Conservation (phyloP, 305 asterid species). For the Fraxinus dipetala region DNA sequence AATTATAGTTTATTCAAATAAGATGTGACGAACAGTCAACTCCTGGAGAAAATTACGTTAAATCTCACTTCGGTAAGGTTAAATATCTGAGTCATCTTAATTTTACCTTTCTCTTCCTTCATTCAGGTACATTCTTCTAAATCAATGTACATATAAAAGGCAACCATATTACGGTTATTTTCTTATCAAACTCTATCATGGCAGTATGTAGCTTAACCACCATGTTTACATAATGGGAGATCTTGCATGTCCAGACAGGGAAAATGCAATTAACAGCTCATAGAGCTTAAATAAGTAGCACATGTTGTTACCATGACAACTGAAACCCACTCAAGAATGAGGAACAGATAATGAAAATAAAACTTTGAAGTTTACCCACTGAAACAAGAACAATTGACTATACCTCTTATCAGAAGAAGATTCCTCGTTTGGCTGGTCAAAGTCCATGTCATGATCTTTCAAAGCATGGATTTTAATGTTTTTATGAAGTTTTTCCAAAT, state of each 20-base stretch:
- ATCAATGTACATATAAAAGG: neutral
- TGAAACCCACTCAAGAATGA: neutral
- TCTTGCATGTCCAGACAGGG: neutral
- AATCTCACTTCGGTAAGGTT: neutral
- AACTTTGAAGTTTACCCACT: neutral
- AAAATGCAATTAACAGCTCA: neutral
- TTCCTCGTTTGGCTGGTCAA: neutral
- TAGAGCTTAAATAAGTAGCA: neutral
- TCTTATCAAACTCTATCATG: neutral
- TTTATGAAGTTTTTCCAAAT: neutral
- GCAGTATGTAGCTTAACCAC: neutral
- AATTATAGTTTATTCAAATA: neutral
- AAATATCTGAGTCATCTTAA: neutral
- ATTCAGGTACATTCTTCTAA: neutral
- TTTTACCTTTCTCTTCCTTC: neutral
- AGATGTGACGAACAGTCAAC: neutral
- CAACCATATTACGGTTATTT: neutral
- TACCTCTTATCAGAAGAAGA: neutral
- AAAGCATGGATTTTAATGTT: neutral
- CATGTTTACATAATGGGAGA: neutral
- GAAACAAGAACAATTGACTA: neutral
- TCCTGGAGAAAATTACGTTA: neutral
- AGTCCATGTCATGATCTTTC: neutral
- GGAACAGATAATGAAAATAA: neutral
- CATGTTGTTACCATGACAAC: neutral